These are phyloP conservation scores for Zea mays DNA, from an alignment of 176 grass and related monocot genomes.

Conservation along the genomic window DNA sequence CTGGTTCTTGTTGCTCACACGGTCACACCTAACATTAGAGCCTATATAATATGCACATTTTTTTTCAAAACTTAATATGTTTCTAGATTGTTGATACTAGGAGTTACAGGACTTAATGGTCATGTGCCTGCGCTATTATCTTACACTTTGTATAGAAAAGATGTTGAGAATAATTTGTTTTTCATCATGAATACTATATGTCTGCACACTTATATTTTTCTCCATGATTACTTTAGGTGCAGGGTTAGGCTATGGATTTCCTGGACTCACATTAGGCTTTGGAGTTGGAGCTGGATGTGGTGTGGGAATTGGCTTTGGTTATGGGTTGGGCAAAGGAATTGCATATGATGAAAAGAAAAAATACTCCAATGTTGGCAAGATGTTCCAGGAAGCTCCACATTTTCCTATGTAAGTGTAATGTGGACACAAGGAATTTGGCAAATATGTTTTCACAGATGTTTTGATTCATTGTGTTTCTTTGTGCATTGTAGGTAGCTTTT, in stretches of 20 bases:
- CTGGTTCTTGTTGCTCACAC: neutral
- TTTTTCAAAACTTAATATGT: neutral
- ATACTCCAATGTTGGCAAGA: constrained; percentile 77
- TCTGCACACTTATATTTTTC: neutral
- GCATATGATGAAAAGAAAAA: constrained; percentile 54
- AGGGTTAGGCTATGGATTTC: constrained; percentile 75
- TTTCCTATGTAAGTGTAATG: constrained; percentile 62
- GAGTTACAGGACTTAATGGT: neutral
- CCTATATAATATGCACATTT: neutral
- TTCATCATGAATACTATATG: neutral
- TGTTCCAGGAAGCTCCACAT: constrained; percentile 56
- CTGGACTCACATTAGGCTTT: constrained; percentile 74
- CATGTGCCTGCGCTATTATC: neutral
- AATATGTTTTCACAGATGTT: neutral
- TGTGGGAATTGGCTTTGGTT: constrained; percentile 78
- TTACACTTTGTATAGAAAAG: neutral
- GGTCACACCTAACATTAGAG: neutral
- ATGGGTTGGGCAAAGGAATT: constrained; percentile 76
- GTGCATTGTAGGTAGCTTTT: neutral
- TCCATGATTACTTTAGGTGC: constrained; percentile 47
- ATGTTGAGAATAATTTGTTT: neutral
- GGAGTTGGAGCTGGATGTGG: constrained; percentile 81
- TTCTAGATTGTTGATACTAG: neutral
- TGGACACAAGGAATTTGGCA: neutral
- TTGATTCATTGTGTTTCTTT: constrained; percentile 20